Evolutionary conservation across 371 early-diverging fungal genomes (phyloP).

Genomic region (Mucor sp.): DNA sequence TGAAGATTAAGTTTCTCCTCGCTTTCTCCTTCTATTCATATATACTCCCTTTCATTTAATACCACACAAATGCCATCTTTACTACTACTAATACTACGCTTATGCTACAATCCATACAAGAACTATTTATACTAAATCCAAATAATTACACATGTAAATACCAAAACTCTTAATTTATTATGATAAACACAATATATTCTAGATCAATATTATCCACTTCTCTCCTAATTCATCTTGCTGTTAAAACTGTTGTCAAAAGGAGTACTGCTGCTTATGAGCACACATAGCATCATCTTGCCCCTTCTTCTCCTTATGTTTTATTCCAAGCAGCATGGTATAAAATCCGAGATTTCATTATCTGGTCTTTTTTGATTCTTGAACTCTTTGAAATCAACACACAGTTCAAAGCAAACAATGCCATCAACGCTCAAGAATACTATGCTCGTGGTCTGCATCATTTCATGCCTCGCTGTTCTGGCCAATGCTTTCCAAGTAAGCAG

Average conservation of each 20-base stretch:
- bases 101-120: not conserved
- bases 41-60: not conserved
- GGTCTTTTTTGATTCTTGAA: not conserved
- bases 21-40: not conserved
- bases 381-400: not conserved
- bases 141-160: not conserved
- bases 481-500: not conserved
- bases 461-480: not conserved
- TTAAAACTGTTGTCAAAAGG: not conserved
- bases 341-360: not conserved
- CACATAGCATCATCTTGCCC: not conserved
- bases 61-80: not conserved
- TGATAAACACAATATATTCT: too few relatives aligned
- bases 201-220: not conserved
- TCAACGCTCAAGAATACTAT: not conserved
- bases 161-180: too few relatives aligned
- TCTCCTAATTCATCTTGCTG: constrained; percentile 1
- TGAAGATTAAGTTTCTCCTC: constrained; percentile 10
- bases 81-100: too few relatives aligned
- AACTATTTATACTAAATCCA: not conserved
- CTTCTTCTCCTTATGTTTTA: not conserved
- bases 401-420: not conserved
- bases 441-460: not conserved
- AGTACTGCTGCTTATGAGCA: not conserved
- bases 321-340: not conserved